phyloP scores from a whole-genome alignment of 164 flowering plant genomes.

The Platanus orientalis region DNA sequence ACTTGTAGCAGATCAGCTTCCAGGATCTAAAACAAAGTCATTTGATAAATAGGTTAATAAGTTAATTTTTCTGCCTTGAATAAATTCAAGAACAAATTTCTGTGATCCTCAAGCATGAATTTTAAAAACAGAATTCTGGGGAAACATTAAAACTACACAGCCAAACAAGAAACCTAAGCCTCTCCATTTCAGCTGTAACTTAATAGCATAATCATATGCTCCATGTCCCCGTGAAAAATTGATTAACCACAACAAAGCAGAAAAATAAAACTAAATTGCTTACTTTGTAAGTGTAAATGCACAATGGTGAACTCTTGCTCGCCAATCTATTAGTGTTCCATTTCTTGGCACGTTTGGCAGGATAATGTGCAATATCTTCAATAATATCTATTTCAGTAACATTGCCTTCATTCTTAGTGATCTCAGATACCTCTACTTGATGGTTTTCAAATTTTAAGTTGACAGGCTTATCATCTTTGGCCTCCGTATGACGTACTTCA shows the following conservation, averaged over 20 bases:
- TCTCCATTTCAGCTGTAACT: not conserved
- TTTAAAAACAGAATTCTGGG: not conserved
- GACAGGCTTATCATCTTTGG: conserved; percentile 25
- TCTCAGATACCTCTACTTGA: conserved; percentile 15
- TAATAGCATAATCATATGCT: not conserved
- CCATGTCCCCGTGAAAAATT: not conserved
- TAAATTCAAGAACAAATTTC: not conserved
- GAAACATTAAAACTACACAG: too few relatives aligned
- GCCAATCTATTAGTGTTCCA: conserved; percentile 20
- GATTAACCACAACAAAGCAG: not conserved
- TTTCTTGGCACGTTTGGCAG: conserved; percentile 23
- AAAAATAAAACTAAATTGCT: conserved; percentile 2
- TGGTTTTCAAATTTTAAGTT: conserved; percentile 27
- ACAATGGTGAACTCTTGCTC: conserved; percentile 39
- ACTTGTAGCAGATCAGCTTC: conserved; percentile 91
- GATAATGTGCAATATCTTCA: conserved; percentile 33
- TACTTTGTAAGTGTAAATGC: conserved; percentile 81
- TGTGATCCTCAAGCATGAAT: not conserved
- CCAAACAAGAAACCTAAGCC: too few relatives aligned
- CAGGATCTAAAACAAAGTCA: conserved; percentile 46
- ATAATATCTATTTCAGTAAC: conserved; percentile 24
- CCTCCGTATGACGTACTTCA: conserved; percentile 63
- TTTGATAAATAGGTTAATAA: conserved; percentile 1
- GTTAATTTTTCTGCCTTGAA: not conserved
- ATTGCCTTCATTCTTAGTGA: conserved; percentile 17